Evolutionary conservation across 441 rosid species (phyloP), one percentile per base, ranked within the genome.

Genomic region (Isatis lusitanica): DNA sequence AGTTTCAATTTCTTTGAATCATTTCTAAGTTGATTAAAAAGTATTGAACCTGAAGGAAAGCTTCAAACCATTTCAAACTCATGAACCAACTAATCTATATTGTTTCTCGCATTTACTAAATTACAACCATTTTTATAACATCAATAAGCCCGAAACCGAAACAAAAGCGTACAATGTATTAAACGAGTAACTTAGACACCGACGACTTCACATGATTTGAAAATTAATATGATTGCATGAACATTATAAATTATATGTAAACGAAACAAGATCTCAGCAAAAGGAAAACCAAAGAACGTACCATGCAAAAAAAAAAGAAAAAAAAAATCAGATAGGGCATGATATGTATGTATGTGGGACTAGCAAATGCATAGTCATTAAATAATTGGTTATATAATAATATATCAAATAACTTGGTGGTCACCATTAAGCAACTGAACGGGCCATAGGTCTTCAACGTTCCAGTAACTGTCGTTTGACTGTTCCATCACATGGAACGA

Each of bases 391-490:
- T 21, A 18, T 18, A 48, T 48, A 1, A 47, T 69, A 36, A 57
- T 69, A 15, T 12, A 56, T 53, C 43, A 59, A 51, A 74, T 53
- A 8, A 67, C 18, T 28, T 66, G 33, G 61, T 74, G 63, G 46
- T 67, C 63, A 61, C 21, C 56, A 26, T 68, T 68, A 26, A 75
- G 70, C 44, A 69, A 68, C 9, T 75, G 70, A 43, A 68, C 48
- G 21, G 75, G 74, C 79, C 79, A 75, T 4, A 75, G 66, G 56
- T 75, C 61, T 61, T 69, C 79, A 55, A 69, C 66, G 66, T 64
- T 69, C 79, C 79, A 75, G 70, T 75, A 75, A 52, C 26, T 63
- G 18, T 69, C 79, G 70, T 63, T 63, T 4, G 70, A 18, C n/a
- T 75, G 70, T 9, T 75, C 74, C 51, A 69, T 5, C 16, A 36